Evolutionary conservation across 176 grass and related monocot genomes (phyloP).

Genomic region (Triticum dicoccoides): DNA sequence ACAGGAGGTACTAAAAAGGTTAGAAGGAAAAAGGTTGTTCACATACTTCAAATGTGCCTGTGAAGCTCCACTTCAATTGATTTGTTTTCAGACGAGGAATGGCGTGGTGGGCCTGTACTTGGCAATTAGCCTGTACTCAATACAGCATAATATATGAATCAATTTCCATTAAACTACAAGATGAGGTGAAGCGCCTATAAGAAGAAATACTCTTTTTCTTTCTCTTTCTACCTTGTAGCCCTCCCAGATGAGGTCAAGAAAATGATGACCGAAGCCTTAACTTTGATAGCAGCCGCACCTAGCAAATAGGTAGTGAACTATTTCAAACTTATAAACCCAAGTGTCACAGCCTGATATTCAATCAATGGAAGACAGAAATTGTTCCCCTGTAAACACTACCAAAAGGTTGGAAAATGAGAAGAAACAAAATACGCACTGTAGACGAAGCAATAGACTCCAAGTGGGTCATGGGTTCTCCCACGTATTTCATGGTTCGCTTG

Average conservation of each 20-base stretch:
- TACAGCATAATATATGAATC: too few species aligned
- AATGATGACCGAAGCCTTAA: slow-evolving; percentile 94
- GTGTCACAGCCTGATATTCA: not conserved
- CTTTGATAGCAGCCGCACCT: slow-evolving; percentile 97
- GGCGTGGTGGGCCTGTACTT: too few species aligned
- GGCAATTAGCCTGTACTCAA: too few species aligned
- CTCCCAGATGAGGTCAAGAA: slow-evolving; percentile 94
- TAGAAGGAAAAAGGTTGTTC: too few species aligned
- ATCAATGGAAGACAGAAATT: not conserved
- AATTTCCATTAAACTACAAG: too few species aligned
- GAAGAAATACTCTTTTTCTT: not conserved
- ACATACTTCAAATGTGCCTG: too few species aligned
- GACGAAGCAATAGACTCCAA: slow-evolving; percentile 86
- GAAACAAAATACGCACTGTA: slow-evolving; percentile 44
- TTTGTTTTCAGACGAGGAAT: too few species aligned
- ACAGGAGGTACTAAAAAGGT: not conserved
- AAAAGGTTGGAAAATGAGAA: not conserved
- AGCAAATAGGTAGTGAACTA: slow-evolving; percentile 15
- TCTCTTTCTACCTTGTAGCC: slow-evolving; percentile 74
- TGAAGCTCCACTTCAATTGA: too few species aligned
- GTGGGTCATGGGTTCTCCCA: too few species aligned
- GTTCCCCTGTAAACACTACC: not conserved
- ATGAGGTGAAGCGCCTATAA: too few species aligned
- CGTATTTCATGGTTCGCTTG: too few species aligned
- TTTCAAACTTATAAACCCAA: slow-evolving; percentile 14